Conservation (phyloP, 2,329 filamentous ascomycete species). For the Colletotrichum neosansevieriae region DNA sequence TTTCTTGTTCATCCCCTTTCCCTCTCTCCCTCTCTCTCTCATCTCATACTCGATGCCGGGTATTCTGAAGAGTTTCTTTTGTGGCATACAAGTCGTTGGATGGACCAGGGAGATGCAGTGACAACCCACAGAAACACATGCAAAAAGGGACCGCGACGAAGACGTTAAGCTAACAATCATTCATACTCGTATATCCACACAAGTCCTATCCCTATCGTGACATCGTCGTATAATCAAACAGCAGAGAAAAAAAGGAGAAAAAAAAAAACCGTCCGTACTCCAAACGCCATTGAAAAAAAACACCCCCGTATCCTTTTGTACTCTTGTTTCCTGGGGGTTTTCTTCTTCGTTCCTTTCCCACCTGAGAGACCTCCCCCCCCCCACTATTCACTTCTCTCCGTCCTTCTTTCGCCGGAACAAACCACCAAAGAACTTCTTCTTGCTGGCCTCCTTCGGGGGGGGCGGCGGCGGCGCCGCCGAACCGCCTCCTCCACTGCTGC, state of each 20-base stretch:
- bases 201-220: conserved; percentile 11
- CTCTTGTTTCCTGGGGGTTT: too few relatives aligned
- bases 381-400: conserved; percentile 10
- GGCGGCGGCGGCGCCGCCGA: neutral
- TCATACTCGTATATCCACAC: neutral
- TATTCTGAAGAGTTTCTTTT: too few relatives aligned
- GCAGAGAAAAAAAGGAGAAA: neutral
- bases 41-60: too few relatives aligned
- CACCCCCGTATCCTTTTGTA: neutral
- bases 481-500: neutral
- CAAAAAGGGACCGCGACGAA: too few relatives aligned
- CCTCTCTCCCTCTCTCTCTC: too few relatives aligned
- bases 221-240: conserved; percentile 16
- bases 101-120: too few relatives aligned
- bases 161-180: too few relatives aligned
- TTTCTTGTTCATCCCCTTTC: too few relatives aligned
- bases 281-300: conserved; percentile 10
- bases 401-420: conserved; percentile 31
- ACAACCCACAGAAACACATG: too few relatives aligned
- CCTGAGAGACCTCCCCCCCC: neutral
- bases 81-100: too few relatives aligned
- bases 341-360: neutral
- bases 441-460: conserved; percentile 1
- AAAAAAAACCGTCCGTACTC: neutral
- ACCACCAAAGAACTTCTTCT: conserved; percentile 30